Evolutionary conservation across 768 basidiomycete species (phyloP).

Genomic region (button mushroom (Agaricus bisporus)): DNA sequence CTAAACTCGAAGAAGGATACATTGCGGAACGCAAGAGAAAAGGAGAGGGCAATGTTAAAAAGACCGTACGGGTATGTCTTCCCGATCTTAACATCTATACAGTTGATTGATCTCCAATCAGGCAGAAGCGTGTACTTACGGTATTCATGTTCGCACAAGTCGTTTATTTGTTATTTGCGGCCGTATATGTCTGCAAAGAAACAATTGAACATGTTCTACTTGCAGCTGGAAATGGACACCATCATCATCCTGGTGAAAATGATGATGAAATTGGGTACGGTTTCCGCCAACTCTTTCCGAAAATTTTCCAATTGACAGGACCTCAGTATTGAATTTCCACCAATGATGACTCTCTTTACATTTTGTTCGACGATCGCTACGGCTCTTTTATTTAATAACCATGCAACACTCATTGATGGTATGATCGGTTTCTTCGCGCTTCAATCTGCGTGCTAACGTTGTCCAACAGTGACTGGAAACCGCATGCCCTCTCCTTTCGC

Average conservation of each 20-base stretch:
- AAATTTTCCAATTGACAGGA: not conserved
- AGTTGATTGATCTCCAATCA: slow-evolving; percentile 20
- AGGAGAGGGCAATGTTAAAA: slow-evolving; percentile 41
- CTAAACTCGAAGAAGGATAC: slow-evolving; percentile 20
- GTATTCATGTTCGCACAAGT: slow-evolving; percentile 81
- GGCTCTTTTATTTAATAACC: slow-evolving; percentile 55
- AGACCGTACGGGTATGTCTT: slow-evolving; percentile 44
- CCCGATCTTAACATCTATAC: not conserved
- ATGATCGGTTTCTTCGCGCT: not conserved
- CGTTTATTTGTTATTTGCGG: slow-evolving; percentile 90
- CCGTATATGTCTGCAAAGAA: slow-evolving; percentile 96
- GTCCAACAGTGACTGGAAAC: slow-evolving; percentile 48
- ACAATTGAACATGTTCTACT: slow-evolving; percentile 89
- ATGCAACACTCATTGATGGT: slow-evolving; percentile 62
- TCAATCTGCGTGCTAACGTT: not conserved
- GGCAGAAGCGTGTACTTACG: slow-evolving; percentile 62
- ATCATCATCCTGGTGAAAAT: slow-evolving; percentile 53
- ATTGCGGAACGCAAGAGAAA: slow-evolving; percentile 16
- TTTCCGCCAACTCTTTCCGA: not conserved
- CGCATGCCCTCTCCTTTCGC: slow-evolving; percentile 49
- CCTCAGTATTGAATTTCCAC: slow-evolving; percentile 63
- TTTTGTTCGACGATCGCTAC: slow-evolving; percentile 52
- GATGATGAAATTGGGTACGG: slow-evolving; percentile 39
- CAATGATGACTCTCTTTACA: slow-evolving; percentile 47
- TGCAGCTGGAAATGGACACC: slow-evolving; percentile 58